phyloP scores from a whole-genome alignment of 2,329 filamentous ascomycete genomes.

The Paramyrothecium sp. region DNA sequence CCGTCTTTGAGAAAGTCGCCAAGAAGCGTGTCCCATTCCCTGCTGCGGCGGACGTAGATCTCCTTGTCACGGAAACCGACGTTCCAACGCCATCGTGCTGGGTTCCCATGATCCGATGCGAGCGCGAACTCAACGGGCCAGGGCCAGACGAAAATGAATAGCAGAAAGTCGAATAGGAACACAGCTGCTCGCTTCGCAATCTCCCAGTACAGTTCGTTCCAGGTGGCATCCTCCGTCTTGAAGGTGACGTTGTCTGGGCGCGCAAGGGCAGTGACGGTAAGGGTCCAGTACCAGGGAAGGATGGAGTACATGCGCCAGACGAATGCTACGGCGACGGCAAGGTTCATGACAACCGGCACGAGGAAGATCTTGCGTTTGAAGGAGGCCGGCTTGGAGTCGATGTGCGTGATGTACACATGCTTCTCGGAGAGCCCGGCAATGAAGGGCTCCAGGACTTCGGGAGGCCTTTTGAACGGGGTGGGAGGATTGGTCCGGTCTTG shows the following conservation, averaged over 20 bases:
- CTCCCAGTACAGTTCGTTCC: conserved; percentile 54
- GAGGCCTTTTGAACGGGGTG: conserved; percentile 66
- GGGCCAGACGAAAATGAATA: conserved; percentile 66
- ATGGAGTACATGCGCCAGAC: conserved; percentile 67
- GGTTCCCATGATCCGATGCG: conserved; percentile 56
- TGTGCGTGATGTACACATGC: conserved; percentile 80
- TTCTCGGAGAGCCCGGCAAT: conserved; percentile 62
- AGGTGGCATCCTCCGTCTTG: conserved; percentile 54
- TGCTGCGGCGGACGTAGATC: conserved; percentile 76
- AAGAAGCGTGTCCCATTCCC: conserved; percentile 66
- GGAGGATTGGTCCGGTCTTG: conserved; percentile 40
- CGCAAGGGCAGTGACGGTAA: conserved; percentile 65
- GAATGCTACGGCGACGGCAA: conserved; percentile 63
- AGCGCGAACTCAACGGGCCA: conserved; percentile 74
- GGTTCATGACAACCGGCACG: conserved; percentile 76
- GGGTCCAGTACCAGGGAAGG: conserved; percentile 68
- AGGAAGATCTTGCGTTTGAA: conserved; percentile 83
- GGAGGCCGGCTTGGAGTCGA: conserved; percentile 67
- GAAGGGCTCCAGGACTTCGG: conserved; percentile 63
- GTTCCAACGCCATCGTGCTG: conserved; percentile 69
- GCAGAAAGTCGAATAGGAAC: conserved; percentile 72
- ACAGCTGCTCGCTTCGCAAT: conserved; percentile 59
- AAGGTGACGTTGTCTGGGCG: conserved; percentile 66
- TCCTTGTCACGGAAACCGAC: conserved; percentile 79
- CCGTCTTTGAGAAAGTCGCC: conserved; percentile 50